Conservation (phyloP, 2,329 filamentous ascomycete species). For the Pyrenochaeta sp. region DNA sequence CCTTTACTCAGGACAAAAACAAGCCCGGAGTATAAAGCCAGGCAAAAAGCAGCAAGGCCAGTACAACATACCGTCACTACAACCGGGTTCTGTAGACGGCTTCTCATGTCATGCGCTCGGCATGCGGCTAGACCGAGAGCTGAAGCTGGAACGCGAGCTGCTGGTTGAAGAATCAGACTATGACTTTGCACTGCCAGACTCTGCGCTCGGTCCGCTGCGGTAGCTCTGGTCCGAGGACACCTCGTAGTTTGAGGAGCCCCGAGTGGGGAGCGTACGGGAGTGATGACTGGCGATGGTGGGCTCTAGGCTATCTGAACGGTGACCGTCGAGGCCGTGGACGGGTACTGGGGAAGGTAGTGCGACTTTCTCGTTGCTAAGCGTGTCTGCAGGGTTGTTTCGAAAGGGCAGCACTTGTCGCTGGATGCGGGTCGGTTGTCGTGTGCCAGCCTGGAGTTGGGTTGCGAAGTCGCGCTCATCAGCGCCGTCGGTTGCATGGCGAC, state of each 20-base stretch:
- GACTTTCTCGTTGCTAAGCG: slow-evolving; percentile 13
- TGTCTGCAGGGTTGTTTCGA: slow-evolving; percentile 3
- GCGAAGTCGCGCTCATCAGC: slow-evolving; percentile 36
- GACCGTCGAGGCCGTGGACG: slow-evolving; percentile 36
- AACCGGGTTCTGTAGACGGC: slow-evolving; percentile 30
- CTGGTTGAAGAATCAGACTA: too few species aligned
- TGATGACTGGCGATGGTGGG: slow-evolving; percentile 35
- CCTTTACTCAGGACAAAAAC: slow-evolving; percentile 41
- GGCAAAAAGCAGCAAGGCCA: slow-evolving; percentile 44
- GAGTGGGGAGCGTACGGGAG: slow-evolving; percentile 27
- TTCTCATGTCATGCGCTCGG: slow-evolving; percentile 35
- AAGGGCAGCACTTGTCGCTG: slow-evolving; percentile 10
- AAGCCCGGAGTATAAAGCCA: slow-evolving; percentile 41
- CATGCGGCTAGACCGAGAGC: slow-evolving; percentile 11
- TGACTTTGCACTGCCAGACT: slow-evolving; percentile 34
- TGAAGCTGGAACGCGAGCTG: slow-evolving; percentile 30
- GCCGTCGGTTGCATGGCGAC: slow-evolving; percentile 31
- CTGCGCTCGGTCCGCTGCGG: slow-evolving; percentile 33
- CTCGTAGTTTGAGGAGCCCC: slow-evolving; percentile 26
- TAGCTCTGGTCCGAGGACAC: slow-evolving; percentile 31
- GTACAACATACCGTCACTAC: slow-evolving; percentile 35
- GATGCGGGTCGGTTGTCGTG: slow-evolving; percentile 1
- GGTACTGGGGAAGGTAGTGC: slow-evolving; percentile 24
- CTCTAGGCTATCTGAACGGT: slow-evolving; percentile 21
- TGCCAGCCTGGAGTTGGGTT: slow-evolving; percentile 17